Evolutionary conservation across 192 early-diverging fungal genomes (phyloP), one percentile per base, ranked within the genome.

Genomic region (Backusella australiensis): DNA sequence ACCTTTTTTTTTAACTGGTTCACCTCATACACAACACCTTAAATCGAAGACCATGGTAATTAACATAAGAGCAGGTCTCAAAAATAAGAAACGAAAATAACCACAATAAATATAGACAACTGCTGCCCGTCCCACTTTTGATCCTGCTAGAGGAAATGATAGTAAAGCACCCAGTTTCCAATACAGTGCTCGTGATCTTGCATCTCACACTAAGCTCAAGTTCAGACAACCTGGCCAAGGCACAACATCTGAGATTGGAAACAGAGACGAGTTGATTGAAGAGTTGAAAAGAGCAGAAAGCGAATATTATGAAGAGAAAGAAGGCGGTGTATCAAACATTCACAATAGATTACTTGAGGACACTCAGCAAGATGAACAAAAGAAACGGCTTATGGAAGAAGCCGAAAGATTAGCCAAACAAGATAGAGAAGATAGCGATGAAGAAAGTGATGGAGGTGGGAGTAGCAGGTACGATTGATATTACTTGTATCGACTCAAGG

Each of bases 181-280:
- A 76, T 88, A 87, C 34, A 89, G 90, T 34, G 84, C 90, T 35
- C 88, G 90, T 67, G 94, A 93, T 81, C 81, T 95, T 34, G 88
- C 93, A 15, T 86, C 90, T 34, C 92, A 95, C 67, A 94, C 92
- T 32, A 90, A 89, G 75, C 89, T 95, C 75, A 95, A 95, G 76
- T 91, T 86, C 73, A 86, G 90, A 79, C 87, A 90, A 77, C 85
- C 87, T 6, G 93, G 91, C 0, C 92, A 93, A 75, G 86, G 88
- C n/a, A 83, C 79, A 53, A 80, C 79, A 19, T 82, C 83, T 56
- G 92, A 90, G 56, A 81, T 92, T 65, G 89, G 87, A 19, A 77
- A 84, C 6, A 78, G 87, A 26, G 90, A 93, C 63, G 85, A 66
- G 44, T 66, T 95, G 52, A 89, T 88, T 75, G 82, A 82, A 67